phyloP scores from a whole-genome alignment of 192 early-diverging fungal species.

The Backusella westeae region DNA sequence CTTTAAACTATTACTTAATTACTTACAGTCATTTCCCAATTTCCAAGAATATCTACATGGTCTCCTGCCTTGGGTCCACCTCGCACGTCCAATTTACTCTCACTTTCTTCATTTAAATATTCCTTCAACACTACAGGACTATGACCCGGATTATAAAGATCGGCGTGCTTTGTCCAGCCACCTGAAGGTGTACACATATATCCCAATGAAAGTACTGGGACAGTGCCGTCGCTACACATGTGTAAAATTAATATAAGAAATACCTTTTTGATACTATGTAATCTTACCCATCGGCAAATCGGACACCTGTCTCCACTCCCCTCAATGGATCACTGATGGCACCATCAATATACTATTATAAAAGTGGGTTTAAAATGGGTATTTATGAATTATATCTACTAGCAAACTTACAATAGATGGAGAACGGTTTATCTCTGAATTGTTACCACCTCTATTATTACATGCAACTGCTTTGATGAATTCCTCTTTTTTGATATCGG shows the following conservation, averaged over 20 bases:
- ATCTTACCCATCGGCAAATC: constrained; percentile 63
- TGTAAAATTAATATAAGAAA: not conserved
- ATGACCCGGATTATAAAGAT: constrained; percentile 75
- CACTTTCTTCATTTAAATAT: constrained; percentile 54
- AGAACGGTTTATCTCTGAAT: not conserved
- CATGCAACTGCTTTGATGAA: constrained; percentile 1
- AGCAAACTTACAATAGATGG: constrained; percentile 3
- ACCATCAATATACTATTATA: constrained; percentile 48
- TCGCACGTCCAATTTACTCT: constrained; percentile 60
- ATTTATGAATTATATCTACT: not conserved
- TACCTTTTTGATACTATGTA: not conserved
- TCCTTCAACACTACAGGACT: constrained; percentile 70
- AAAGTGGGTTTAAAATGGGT: not conserved
- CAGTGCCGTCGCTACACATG: constrained; percentile 75
- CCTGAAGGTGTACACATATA: constrained; percentile 78
- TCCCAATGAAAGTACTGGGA: constrained; percentile 75
- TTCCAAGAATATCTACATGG: constrained; percentile 87
- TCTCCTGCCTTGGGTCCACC: constrained; percentile 75
- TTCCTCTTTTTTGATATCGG: constrained; percentile 2
- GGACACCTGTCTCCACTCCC: constrained; percentile 66
- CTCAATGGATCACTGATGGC: constrained; percentile 50
- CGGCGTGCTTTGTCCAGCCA: constrained; percentile 69
- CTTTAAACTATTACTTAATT: not conserved
- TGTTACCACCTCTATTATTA: constrained; percentile 15
- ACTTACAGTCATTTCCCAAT: constrained; percentile 60